Evolutionary conservation across 176 grass and related monocot genomes (phyloP), one percentile per base, ranked within the genome.

Genomic region (Lolium rigidum): DNA sequence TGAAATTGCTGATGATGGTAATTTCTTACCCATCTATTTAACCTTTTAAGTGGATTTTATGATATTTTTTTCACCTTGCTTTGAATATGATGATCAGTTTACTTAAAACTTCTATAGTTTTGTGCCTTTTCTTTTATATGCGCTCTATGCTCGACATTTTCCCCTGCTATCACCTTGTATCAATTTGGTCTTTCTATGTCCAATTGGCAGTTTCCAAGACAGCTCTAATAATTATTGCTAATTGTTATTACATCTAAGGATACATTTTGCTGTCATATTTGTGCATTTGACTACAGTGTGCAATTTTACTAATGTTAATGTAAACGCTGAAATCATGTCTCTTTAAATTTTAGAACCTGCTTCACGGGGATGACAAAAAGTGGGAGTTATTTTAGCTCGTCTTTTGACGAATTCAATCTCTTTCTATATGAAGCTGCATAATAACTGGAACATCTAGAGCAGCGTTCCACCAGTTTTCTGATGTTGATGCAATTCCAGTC

Each of bases 1-100:
- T 77, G 84, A 92, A 83, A 77, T 80, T 59, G 14, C 78, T 77
- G 84, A 89, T 24, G 76, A 90, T 60, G 92, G 96, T 95, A 94
- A 88, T 66, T 71, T 69, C 13, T 41, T 74, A n/a, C 64, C 84
- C 66, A 67, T 83, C 48, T 59, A 57, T 76, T 49, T 75, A 77
- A 20, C 55, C 21, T 67, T 79, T 14, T 79, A 2, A 21, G 5
- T 25, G 6, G 6, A 68, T 75, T 46, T 84, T 68, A 12, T 76
- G 28, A 63, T 84, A 10, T 25, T 54, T 46, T 46, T 43, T 17
- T 82, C 21, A 20, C 28, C 52, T 78, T 74, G 21, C 72, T 65
- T 83, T 78, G 22, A 54, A 66, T 66, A 37, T 37, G 54, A 37
- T 35, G 63, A 66, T 5, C 63, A 66, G 26, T 65, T 65, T 65